phyloP scores from a whole-genome alignment of 768 basidiomycete species.

The Rossbeevera mucosa region DNA sequence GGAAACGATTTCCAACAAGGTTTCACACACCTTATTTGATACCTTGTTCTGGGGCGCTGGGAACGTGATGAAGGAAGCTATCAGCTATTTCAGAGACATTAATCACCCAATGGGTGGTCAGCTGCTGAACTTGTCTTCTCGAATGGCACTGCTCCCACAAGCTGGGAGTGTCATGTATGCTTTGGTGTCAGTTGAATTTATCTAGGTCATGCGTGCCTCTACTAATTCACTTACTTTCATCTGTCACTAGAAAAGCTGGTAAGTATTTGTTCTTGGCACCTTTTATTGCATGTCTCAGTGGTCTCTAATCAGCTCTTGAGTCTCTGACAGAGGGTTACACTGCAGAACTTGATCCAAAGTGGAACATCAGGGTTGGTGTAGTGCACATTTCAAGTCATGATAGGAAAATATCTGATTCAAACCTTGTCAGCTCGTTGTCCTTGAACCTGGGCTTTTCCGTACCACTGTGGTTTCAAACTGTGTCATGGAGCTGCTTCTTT shows the following conservation, averaged over 20 bases:
- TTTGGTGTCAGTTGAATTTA: slow-evolving; percentile 21
- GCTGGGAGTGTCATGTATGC: slow-evolving; percentile 21
- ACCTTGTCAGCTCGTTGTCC: slow-evolving; percentile 15
- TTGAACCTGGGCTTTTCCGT: slow-evolving; percentile 25
- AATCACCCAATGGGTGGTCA: slow-evolving; percentile 34
- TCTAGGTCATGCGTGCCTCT: not conserved
- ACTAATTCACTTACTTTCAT: not conserved
- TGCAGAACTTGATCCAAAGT: slow-evolving; percentile 31
- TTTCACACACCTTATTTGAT: slow-evolving; percentile 58
- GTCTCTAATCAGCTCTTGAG: slow-evolving; percentile 28
- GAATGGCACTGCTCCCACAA: slow-evolving; percentile 21
- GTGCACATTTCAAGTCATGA: not conserved
- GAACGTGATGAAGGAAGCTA: slow-evolving; percentile 31
- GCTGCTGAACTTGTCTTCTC: slow-evolving; percentile 33
- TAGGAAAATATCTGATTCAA: not conserved
- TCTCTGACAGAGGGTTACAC: slow-evolving; percentile 28
- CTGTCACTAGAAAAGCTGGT: slow-evolving; percentile 17
- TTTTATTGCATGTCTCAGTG: not conserved
- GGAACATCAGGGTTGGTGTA: slow-evolving; percentile 33
- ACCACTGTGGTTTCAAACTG: slow-evolving; percentile 13
- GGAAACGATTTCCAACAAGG: slow-evolving; percentile 78
- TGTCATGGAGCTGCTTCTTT: slow-evolving; percentile 8
- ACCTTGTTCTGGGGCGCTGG: slow-evolving; percentile 32
- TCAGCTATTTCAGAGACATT: slow-evolving; percentile 34
- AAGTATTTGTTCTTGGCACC: not conserved